Evolutionary conservation across 2,329 filamentous ascomycete genomes (phyloP), one percentile per base, ranked within the genome.

Genomic region (Apiospora arundinis): DNA sequence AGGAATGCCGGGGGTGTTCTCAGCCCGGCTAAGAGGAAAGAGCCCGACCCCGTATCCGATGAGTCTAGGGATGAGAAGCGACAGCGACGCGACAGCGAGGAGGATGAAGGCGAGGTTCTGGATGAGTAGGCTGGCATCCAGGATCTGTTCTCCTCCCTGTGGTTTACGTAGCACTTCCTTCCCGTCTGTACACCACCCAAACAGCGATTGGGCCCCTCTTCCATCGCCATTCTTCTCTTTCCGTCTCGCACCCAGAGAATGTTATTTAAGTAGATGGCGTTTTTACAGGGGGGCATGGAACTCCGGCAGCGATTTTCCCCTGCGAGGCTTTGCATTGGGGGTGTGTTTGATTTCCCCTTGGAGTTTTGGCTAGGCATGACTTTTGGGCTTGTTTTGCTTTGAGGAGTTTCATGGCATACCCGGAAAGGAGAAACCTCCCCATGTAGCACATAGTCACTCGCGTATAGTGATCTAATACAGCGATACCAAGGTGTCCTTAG

Each of bases 41-140:
- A 82, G 4, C 70, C 80, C 9, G 84, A 85, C 16, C 76, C 76
- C 16, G 48, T 76, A 5, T 79, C 82, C 40, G 76, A 78, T 2
- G 82, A 82, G 45, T 81, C 78, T 32, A 79, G 81, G 32, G 81
- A 82, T 1, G 81, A 82, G 73, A 87, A 87, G 72, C 80, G 84
- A n/a, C 81, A 81, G 67, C 81, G 82, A 68, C 77, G 85, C 40
- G 75, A 74, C 67, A 86, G 84, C 0, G 80, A 81, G 46, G 83
- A 85, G 70, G 85, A 87, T 67, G 85, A 87, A 72, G 85, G 85
- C 44, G 85, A 87, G 46, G 67, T 69, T 74, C 81, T 87, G 48
- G 75, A 76, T 48, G 78, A 80, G 72, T 80, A 77, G 73, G 71
- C 8, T 25, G 4, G 37, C 18, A 7, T 63, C 18, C 12, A 63